These are phyloP conservation scores for Helotiales sp. DNA, from an alignment of 2,329 filamentous ascomycete species.

Conservation along the genomic window DNA sequence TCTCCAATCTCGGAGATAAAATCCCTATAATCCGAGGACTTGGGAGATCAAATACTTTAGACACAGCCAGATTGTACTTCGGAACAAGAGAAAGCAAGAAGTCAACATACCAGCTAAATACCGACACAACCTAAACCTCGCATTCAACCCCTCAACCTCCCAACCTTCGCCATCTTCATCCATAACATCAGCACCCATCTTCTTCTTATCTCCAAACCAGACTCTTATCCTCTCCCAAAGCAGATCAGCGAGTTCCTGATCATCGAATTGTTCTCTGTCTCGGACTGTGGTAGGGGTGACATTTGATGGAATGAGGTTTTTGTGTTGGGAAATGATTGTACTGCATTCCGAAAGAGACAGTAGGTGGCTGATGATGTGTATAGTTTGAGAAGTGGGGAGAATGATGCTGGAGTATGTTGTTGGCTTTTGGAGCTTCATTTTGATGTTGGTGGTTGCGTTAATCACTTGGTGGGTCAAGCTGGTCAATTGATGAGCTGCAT, in stretches of 20 bases:
- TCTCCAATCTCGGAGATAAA: no score
- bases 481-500: not conserved
- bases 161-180: slow-evolving; percentile 19
- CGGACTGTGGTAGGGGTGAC: slow-evolving; percentile 5
- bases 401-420: not conserved
- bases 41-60: no score
- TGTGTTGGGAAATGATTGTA: not conserved
- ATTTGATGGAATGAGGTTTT: slow-evolving; percentile 4
- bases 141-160: slow-evolving; percentile 18
- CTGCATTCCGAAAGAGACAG: not conserved
- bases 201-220: not conserved
- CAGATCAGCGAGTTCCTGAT: not conserved
- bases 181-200: not conserved
- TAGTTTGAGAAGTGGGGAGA: not conserved
- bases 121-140: slow-evolving; percentile 17
- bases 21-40: no score
- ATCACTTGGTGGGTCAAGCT: not conserved
- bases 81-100: not conserved
- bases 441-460: not conserved
- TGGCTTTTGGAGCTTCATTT: not conserved
- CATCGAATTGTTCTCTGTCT: not conserved
- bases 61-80: not conserved
- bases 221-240: not conserved
- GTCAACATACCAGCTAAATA: slow-evolving; percentile 11
- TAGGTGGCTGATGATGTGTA: not conserved